Conservation (phyloP, 129 eudicot species). For the Artemisia tridentata region DNA sequence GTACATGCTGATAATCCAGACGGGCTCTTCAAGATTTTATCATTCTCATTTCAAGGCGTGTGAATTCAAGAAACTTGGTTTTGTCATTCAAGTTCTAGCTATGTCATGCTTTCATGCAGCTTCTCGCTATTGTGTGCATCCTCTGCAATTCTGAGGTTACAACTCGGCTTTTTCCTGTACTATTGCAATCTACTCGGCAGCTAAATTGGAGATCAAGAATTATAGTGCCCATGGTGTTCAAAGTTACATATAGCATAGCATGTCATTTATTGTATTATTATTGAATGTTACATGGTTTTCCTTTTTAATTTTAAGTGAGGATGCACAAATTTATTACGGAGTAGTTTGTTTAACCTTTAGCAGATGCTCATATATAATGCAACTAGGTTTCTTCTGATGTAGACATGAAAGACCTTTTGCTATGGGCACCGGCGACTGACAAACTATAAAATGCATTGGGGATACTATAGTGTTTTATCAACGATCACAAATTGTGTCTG, state of each 20-base stretch:
- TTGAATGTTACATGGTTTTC: background rate
- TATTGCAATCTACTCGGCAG: background rate
- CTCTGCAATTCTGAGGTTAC: slow-evolving; percentile 3
- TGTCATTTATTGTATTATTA: slow-evolving; percentile 12
- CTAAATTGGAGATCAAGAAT: slow-evolving; percentile 2
- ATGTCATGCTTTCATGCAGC: slow-evolving; percentile 23
- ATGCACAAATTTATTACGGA: no score
- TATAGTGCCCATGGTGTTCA: background rate
- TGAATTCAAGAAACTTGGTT: slow-evolving; percentile 26
- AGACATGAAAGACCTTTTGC: no score
- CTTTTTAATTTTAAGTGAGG: background rate
- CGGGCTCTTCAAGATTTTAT: slow-evolving; percentile 86
- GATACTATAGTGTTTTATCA: no score
- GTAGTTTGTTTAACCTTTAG: no score
- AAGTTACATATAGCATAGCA: slow-evolving; percentile 6
- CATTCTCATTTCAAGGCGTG: slow-evolving; percentile 72
- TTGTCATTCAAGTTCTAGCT: slow-evolving; percentile 11
- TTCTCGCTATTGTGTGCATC: background rate
- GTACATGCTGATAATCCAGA: slow-evolving; percentile 98
- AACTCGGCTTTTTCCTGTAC: background rate
- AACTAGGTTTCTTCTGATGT: no score
- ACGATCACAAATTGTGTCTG: no score
- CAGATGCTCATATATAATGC: no score
- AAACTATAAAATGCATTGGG: no score
- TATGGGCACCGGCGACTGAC: no score